Base-by-base conservation (phyloP, 441 rosid species). In the Syzygium syzygioides region DNA sequence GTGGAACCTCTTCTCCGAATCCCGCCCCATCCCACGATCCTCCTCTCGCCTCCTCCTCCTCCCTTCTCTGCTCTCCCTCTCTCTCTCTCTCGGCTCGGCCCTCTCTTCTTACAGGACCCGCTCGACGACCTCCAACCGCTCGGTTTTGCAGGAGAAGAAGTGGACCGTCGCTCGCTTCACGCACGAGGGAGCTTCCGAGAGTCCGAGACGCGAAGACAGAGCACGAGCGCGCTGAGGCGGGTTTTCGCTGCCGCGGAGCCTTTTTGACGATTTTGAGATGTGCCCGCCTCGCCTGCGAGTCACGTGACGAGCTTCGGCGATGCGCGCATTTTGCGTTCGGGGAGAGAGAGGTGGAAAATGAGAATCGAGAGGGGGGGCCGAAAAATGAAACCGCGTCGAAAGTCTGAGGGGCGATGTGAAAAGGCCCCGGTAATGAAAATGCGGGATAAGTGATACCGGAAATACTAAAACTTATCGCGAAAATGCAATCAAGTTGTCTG, bases 1-100 rank as follows among this genome's bases (percentile, higher is more conserved):
- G 89, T 92, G 94, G 71, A 96, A 94, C 88, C 95, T 92, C 94
- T 94, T 95, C 94, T 95, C 95, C 26, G 95, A 90, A 85, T 95
- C 96, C 85, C 90, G 92, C 37, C 93, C 93, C 97, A 96, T 96
- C 15, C 50, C 86, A 84, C 41, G 89, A 5, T 84, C 56, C 86
- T 84, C 66, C 86, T 50, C 86, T 34, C 34, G 53, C n/a, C 83
- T 84, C 45, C 45, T 41, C 45, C 79, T 66, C 89, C 64, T 88
- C 86, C 68, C 87, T 60, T 56, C 60, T 30, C 54, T n/a, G n/a
- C n/a, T n/a, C 30, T 89, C 88, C 85, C 89, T n/a, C 79, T 88
- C 86, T 68, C 87, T 60, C 32, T 28, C 32, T 59, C 62, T 56
- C 79, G 34, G 76, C 34, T 41, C 59, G 79, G 56, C 59, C 23